phyloP scores from a whole-genome alignment of 345 rosid species.

The Jatropha curcas region DNA sequence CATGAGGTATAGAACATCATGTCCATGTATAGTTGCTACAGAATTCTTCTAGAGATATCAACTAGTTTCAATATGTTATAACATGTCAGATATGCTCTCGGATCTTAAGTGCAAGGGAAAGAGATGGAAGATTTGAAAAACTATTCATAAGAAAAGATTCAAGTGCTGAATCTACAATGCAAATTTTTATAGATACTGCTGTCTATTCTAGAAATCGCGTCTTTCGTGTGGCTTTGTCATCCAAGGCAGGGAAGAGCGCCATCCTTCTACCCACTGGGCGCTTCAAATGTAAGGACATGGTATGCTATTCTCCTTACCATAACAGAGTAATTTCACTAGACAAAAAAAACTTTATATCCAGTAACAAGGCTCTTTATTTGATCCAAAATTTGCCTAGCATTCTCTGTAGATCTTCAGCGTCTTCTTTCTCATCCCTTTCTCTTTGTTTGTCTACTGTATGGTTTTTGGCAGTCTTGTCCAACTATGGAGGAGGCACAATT shows the following conservation, averaged over 20 bases:
- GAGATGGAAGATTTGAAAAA: conserved; percentile 48
- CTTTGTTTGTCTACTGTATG: neutral
- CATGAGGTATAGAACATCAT: conserved; percentile 5
- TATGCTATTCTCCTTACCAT: conserved; percentile 38
- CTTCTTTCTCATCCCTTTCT: no score
- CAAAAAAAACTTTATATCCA: neutral
- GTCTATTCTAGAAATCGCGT: conserved; percentile 94
- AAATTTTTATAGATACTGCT: conserved; percentile 84
- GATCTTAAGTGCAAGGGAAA: conserved; percentile 50
- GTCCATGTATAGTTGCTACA: neutral
- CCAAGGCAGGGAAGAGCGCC: conserved; percentile 89
- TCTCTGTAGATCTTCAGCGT: neutral
- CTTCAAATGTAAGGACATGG: conserved; percentile 80
- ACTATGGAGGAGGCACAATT: neutral
- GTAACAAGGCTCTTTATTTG: neutral
- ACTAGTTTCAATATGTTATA: conserved; percentile 14
- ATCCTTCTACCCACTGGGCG: conserved; percentile 82
- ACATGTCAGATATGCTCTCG: conserved; percentile 71
- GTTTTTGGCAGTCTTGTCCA: neutral
- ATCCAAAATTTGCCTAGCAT: neutral
- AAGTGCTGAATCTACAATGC: conserved; percentile 42
- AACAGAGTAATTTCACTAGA: no score
- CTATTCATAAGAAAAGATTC: conserved; percentile 73
- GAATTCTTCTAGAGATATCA: conserved; percentile 9
- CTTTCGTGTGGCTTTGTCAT: conserved; percentile 85